Base-by-base conservation (phyloP, 148 eudicot species). In the Diospyros kaki region DNA sequence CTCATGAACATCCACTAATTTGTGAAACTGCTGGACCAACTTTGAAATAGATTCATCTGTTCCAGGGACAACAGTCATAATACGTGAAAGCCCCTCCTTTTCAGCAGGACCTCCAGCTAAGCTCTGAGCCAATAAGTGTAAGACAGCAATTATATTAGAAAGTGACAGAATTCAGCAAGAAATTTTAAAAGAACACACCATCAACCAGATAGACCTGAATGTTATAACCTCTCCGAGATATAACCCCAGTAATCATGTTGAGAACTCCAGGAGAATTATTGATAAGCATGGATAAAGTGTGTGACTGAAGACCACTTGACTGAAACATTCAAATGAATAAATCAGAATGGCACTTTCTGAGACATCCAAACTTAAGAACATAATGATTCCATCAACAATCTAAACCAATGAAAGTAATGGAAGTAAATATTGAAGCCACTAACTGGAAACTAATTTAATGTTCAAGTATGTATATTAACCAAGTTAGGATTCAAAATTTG, bases 61-160 rank as follows among this genome's bases (percentile, higher is more conserved):
- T 76, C 96, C 98, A 66, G 98, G 91, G 79, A 93, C 78, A 60
- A 93, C 98, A 58, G 98, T 93, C 75, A 94, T 93, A 72, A 93
- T 87, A 79, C 94, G 94, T 61, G 98, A 93, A 69, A 91, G 60
- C 51, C 98, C 98, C 75, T 88, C 89, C 73, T 44, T 81, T 75
- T 91, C 98, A 65, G 98, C 88, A 75, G 89, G 87, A 69, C 98
- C 98, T 52, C 89, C 98, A 80, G 96, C 96, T 50, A 93, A 93
- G 85, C 98, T 93, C 96, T 93, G 83, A 73, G 64, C 38, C 77
- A 41, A 73, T 56, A 42, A 66, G 77, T 61, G 14, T 53, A 68
- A 60, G 18, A 64, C 42, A 73, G 62, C 28, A 40, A 42, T 13
- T 39, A 50, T 18, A 68, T 50, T 48, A 78, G 51, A 46, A 52